phyloP scores from a whole-genome alignment of 495 filamentous ascomycete genomes.

The Xylaria venustula region DNA sequence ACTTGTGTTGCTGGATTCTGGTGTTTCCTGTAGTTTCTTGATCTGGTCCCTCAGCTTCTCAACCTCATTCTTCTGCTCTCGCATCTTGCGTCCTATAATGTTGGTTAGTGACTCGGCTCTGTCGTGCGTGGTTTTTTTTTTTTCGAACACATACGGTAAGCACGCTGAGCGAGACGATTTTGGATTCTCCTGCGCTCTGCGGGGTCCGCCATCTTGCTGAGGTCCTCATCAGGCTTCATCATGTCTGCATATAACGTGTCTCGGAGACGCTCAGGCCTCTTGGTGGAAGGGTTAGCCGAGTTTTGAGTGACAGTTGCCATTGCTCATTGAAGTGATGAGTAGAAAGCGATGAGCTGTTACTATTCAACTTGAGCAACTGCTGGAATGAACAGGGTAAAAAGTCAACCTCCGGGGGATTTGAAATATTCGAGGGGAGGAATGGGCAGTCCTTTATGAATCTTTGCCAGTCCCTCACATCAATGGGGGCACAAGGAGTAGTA shows the following conservation, averaged over 20 bases:
- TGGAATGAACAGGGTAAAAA: conserved; percentile 7
- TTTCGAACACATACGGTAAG: conserved; percentile 66
- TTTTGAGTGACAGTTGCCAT: conserved; percentile 14
- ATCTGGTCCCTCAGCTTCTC: conserved; percentile 18
- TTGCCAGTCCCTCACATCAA: not conserved
- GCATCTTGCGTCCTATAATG: conserved; percentile 16
- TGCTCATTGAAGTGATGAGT: conserved; percentile 8
- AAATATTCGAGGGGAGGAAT: conserved; percentile 11
- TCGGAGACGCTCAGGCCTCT: conserved; percentile 16
- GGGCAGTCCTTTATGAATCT: conserved; percentile 14
- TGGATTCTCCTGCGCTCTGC: conserved; percentile 78
- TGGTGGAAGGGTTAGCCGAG: conserved; percentile 2
- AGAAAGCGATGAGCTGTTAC: conserved; percentile 2
- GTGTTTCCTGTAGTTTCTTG: conserved; percentile 17
- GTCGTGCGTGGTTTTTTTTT: too few relatives aligned
- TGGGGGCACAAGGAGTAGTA: conserved; percentile 8
- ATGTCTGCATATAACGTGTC: conserved; percentile 19
- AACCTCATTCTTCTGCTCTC: conserved; percentile 19
- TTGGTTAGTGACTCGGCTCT: not conserved
- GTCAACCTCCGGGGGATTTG: conserved; percentile 5
- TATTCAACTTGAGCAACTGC: not conserved
- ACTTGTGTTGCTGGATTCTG: conserved; percentile 13
- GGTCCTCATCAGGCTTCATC: conserved; percentile 77
- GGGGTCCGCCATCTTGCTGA: conserved; percentile 86
- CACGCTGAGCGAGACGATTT: conserved; percentile 81